Conservation (phyloP, 2,329 filamentous ascomycete genomes). For the Leptosphaerulina australis region DNA sequence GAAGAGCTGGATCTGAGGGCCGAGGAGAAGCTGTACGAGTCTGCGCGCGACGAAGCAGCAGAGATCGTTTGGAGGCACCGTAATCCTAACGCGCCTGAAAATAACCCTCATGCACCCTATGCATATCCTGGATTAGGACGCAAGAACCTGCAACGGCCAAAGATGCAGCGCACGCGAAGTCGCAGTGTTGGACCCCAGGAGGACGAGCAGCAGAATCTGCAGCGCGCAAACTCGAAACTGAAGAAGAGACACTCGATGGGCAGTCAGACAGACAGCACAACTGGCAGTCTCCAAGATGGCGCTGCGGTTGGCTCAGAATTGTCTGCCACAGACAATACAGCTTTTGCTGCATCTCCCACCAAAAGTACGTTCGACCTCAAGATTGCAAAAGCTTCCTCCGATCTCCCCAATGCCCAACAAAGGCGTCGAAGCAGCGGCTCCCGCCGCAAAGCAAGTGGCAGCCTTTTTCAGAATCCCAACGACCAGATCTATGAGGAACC, state of each 20-base stretch:
- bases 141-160: constrained; percentile 61
- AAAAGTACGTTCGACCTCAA: constrained; percentile 26
- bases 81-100: constrained; percentile 69
- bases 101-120: constrained; percentile 55
- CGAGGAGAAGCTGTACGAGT: constrained; percentile 68
- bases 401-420: constrained; percentile 38
- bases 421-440: constrained; percentile 69
- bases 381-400: constrained; percentile 38
- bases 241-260: constrained; percentile 48
- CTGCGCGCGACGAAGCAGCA: constrained; percentile 76
- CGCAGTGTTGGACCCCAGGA: constrained; percentile 48
- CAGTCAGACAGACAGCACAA: constrained; percentile 24
- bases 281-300: constrained; percentile 47
- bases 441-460: constrained; percentile 73
- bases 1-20: constrained; percentile 73
- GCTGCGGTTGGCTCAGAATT: constrained; percentile 41
- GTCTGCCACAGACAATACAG: constrained; percentile 27
- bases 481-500: constrained; percentile 92
- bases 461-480: constrained; percentile 70
- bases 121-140: constrained; percentile 60
- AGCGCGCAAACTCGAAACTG: constrained; percentile 41
- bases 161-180: constrained; percentile 70
- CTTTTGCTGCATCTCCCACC: constrained; percentile 29
- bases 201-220: constrained; percentile 38
- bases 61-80: constrained; percentile 80